Conservation (phyloP, 78 protist species). For the Capsaspora owczarzaki region DNA sequence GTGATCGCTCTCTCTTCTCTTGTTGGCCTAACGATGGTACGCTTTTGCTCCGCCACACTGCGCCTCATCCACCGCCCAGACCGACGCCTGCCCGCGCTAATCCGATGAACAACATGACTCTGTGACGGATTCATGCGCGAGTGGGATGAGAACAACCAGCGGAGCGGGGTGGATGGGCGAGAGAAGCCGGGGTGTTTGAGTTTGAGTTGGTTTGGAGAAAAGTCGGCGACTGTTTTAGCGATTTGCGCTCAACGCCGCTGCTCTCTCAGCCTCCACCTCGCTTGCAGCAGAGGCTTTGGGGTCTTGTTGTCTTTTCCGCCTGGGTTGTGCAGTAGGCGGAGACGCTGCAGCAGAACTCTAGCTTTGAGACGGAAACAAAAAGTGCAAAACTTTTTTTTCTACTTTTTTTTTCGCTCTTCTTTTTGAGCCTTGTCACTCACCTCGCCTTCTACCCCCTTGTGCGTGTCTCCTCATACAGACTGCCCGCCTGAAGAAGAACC, state of each 20-base stretch:
- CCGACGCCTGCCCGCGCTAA: not conserved
- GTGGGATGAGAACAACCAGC: too few species aligned
- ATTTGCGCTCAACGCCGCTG: too few species aligned
- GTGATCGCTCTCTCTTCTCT: too few species aligned
- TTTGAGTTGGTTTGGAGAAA: too few species aligned
- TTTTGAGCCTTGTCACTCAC: not conserved
- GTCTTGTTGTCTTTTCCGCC: not conserved
- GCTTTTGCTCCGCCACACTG: not conserved
- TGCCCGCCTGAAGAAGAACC: conserved; percentile 52
- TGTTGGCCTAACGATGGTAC: too few species aligned
- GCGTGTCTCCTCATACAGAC: conserved; percentile 6
- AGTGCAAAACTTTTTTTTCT: too few species aligned
- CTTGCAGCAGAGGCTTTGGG: not conserved
- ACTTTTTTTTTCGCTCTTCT: not conserved
- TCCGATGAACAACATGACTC: not conserved
- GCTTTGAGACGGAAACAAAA: not conserved
- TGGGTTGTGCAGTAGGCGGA: not conserved
- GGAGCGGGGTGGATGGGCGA: too few species aligned
- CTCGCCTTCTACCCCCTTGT: not conserved
- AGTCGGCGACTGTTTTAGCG: too few species aligned
- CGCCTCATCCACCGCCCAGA: not conserved
- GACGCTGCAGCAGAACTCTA: not conserved
- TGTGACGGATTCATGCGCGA: not conserved
- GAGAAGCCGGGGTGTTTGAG: too few species aligned
- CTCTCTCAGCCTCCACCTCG: not conserved